Base-by-base conservation (phyloP, 139 green algal species). In the Micractinium conductrix region DNA sequence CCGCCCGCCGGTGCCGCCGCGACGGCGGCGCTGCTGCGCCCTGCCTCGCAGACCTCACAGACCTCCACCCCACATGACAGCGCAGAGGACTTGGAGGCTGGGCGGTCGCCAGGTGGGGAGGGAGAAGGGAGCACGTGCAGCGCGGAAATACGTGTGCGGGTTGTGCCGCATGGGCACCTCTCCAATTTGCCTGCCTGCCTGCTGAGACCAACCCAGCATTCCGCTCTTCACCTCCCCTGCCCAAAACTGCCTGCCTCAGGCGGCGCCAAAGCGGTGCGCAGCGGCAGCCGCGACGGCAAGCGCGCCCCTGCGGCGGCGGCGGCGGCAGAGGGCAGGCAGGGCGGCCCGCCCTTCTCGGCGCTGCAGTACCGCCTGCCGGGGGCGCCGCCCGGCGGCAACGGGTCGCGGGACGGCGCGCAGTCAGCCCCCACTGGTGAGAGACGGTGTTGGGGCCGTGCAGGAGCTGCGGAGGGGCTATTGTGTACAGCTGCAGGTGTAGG, bases 51-150 rank as follows among this genome's bases (percentile, higher is more conserved):
- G n/a, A 22, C 38, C 44, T n/a, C n/a, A n/a, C n/a, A n/a, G n/a
- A 73, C 19, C 71, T 73, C 53, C 30, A 81, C 71, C 17, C 55
- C 71, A 4, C 40, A 55, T 2, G 58, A 86, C 72, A 76, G 72
- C 33, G 81, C 72, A 0, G n/a, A 79, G 12, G 81, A 86, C 58
- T 10, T 86, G 53, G 80, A 74, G 75, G 60, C 38, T 0, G 68
- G 30, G 24, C 60, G 60, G 3, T 30, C 22, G 24, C 14, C 60
- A 30, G 60, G 26, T n/a, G n/a, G n/a, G n/a, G n/a, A n/a, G n/a
- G n/a, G n/a, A n/a, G n/a, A n/a, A n/a, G n/a, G n/a, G n/a, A n/a
- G n/a, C n/a, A n/a, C n/a, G n/a, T n/a, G n/a, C n/a, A n/a, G n/a
- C n/a, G n/a, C n/a, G n/a, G n/a, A n/a, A n/a, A n/a, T n/a, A n/a